Base-by-base conservation (phyloP, 2,329 filamentous ascomycete genomes). In the Claviceps sorghi region DNA sequence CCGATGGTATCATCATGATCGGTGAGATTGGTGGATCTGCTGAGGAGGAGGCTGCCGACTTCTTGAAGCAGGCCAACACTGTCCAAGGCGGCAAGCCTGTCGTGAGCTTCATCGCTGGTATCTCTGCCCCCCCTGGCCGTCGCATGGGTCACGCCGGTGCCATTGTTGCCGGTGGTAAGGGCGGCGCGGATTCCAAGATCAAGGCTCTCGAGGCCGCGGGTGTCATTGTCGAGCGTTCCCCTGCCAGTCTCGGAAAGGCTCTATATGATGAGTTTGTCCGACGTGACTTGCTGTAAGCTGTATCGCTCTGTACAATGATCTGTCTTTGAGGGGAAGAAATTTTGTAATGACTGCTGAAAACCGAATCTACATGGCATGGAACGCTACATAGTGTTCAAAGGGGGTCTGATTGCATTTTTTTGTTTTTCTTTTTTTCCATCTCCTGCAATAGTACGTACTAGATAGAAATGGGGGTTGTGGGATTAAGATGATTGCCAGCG, bases 1-100 rank as follows among this genome's bases (percentile, higher is more conserved):
- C 93, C 41, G 93, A 98, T 68, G 93, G 93, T 67, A 96, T 98
- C 74, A 96, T 98, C 76, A 96, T 98, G 93, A 97, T 98, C 69
- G 93, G 93, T 68, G 93, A 97, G 77, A 97, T 98, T 68, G 93
- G 93, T 72, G 93, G 93, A 58, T 88, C 86, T 55, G 93, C 93
- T 55, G 93, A 98, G 77, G 93, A 98, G 76, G 93, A 98, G 64
- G 93, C 93, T 41, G 91, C 93, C 64, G 93, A 97, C 64, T 98
- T 94, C 79, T 75, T 97, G 67, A 88, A 86, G 77, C 77, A 82
- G 69, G 81, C 93, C 78, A 97, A 98, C 80, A 90, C 83, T 55
- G 76, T 83, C 69, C 86, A 89, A 72, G 77, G 77, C 54, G 78
- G 78, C 66, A 98, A 96, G 83, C 93, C 93, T 64, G 90, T 95